phyloP scores from a whole-genome alignment of 345 rosid genomes.

The Clarkia xantiana region DNA sequence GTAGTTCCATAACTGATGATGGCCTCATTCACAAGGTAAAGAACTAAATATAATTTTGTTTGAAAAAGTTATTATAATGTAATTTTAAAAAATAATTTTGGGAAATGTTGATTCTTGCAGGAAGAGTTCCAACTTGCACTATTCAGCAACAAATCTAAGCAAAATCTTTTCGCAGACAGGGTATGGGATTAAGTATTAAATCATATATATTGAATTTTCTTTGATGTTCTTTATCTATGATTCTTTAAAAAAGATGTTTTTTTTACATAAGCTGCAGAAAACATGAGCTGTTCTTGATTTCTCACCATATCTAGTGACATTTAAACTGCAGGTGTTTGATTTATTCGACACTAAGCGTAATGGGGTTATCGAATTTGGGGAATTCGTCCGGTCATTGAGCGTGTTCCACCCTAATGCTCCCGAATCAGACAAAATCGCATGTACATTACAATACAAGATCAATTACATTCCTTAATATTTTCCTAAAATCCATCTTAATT shows the following conservation, averaged over 20 bases:
- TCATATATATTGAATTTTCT: background rate
- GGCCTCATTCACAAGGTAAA: constrained; percentile 50
- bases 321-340: constrained; percentile 18
- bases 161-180: constrained; percentile 44
- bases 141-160: constrained; percentile 24
- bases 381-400: constrained; percentile 19
- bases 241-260: too few species aligned
- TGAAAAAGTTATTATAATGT: background rate
- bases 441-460: constrained; percentile 5
- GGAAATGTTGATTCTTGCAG: constrained; percentile 11
- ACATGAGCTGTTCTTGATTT: too few species aligned
- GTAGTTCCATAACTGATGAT: constrained; percentile 38
- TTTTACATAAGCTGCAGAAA: too few species aligned
- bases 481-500: background rate
- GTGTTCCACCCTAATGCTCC: constrained; percentile 23
- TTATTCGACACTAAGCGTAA: constrained; percentile 15
- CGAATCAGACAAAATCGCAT: constrained; percentile 11
- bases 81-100: background rate
- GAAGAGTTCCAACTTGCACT: constrained; percentile 44
- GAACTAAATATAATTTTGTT: background rate
- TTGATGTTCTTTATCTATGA: background rate
- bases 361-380: constrained; percentile 23
- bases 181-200: constrained; percentile 10
- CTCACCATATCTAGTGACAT: too few species aligned
- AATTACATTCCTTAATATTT: background rate